Base-by-base conservation (phyloP, 768 basidiomycete species). In the Mycena venus region DNA sequence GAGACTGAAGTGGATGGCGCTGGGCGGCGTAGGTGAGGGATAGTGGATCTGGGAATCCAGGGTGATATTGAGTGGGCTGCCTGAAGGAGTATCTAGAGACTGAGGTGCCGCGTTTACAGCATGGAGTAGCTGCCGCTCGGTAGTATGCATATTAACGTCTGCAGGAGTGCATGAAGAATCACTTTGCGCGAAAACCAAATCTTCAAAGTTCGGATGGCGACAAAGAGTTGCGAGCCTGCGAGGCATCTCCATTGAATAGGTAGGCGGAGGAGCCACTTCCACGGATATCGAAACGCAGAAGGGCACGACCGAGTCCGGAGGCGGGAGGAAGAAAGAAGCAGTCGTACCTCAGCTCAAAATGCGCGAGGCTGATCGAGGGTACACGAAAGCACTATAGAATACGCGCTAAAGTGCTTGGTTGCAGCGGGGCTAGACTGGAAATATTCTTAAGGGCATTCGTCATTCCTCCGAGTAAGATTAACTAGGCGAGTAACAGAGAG, bases 201-300 rank as follows among this genome's bases (percentile, higher is more conserved):
- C 73, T 34, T 74, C n/a, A n/a, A n/a, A n/a, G n/a, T n/a, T n/a
- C 73, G 12, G 73, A 74, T 10, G 73, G 73, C 21, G 68, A 58
- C 15, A 56, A 68, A 49, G 73, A 74, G 49, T 31, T 38, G 34
- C 25, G 70, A 55, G 60, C n/a, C n/a, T n/a, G 42, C 21, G 60
- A 56, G 29, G 62, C n/a, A n/a, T 72, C 74, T 14, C 69, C 70
- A 29, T 60, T 60, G 67, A 51, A 63, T 76, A 76, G 6, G 67
- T 76, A 11, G 75, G 75, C 38, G 75, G 75, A n/a, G 75, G 75
- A 4, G 38, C 53, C 17, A 61, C 67, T 61, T 74, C 73, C 10
- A 36, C 36, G 23, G 72, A 68, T 58, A 70, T 65, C 47, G 60
- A 42, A 32, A 58, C 7, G 21, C 55, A n/a, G 44, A n/a, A 56